These are phyloP conservation scores for Aspergillus awamori DNA, from an alignment of 2,329 filamentous ascomycete species.

Conservation along the genomic window DNA sequence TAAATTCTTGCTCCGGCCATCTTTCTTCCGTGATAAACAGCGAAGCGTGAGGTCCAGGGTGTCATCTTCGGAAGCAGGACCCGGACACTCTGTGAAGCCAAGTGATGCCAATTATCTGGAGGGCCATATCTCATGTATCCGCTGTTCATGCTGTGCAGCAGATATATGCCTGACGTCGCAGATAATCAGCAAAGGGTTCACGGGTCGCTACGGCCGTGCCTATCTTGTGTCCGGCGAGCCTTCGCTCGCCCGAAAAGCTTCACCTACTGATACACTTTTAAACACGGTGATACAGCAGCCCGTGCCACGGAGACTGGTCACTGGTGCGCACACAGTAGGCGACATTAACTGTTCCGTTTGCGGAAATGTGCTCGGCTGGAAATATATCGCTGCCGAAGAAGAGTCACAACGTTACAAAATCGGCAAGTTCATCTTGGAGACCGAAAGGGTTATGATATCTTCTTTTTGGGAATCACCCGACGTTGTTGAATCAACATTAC, in stretches of 20 bases:
- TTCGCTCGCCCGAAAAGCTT: slow-evolving; percentile 33
- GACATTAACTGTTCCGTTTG: slow-evolving; percentile 63
- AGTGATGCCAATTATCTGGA: slow-evolving; percentile 43
- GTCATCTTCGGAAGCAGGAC: slow-evolving; percentile 7
- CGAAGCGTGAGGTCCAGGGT: slow-evolving; percentile 16
- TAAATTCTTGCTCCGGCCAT: slow-evolving; percentile 54
- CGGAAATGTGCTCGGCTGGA: slow-evolving; percentile 63
- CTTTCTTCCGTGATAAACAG: slow-evolving; percentile 48
- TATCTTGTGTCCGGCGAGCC: slow-evolving; percentile 60
- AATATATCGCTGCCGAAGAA: slow-evolving; percentile 65
- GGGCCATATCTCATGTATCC: slow-evolving; percentile 58
- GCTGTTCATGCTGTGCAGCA: slow-evolving; percentile 61
- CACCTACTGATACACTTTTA: slow-evolving; percentile 50
- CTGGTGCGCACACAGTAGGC: slow-evolving; percentile 63
- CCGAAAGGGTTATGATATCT: slow-evolving; percentile 55
- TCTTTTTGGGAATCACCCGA: slow-evolving; percentile 55
- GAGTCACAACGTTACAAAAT: slow-evolving; percentile 66
- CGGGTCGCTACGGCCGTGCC: slow-evolving; percentile 65
- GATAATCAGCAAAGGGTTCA: slow-evolving; percentile 68
- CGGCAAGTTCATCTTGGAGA: slow-evolving; percentile 68
- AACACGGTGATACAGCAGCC: slow-evolving; percentile 62
- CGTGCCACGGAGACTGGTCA: slow-evolving; percentile 62
- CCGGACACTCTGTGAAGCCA: slow-evolving; percentile 1
- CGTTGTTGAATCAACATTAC: slow-evolving; percentile 8
- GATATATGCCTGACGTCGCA: slow-evolving; percentile 62